Evolutionary conservation across 2,329 filamentous ascomycete genomes (phyloP), one percentile per base, ranked within the genome.

Genomic region (Exserohilum turcica): DNA sequence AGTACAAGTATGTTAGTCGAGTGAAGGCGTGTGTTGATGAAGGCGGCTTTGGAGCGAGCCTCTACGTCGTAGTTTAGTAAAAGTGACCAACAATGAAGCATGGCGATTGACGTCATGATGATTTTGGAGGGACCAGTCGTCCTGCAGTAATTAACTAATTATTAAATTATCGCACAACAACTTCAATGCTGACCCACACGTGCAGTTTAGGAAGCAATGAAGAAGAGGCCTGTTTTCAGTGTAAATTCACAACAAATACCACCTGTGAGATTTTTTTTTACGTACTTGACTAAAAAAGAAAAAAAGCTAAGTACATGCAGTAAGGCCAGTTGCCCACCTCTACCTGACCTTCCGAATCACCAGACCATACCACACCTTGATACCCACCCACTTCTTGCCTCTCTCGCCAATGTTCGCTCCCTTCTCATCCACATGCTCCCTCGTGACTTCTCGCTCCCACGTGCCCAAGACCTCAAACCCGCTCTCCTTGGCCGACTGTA

Each of bases 401-500:
- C 73, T 69, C 39, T 64, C 54, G 5, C 73, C 67, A 6, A 76
- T 70, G 16, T 48, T 40, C 2, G 12, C 21, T 3, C 6, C 42
- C 2, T 66, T 69, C 6, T 43, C 56, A 48, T 65, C 51, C 10
- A 76, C 50, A 64, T 76, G 72, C 36, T 43, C 54, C 56, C 54
- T 61, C 39, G 45, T 56, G 31, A 78, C 58, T 15, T 27, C 58
- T 42, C 70, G 66, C 62, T 77, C 75, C 51, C 39, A 55, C 0
- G 62, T 52, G 8, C 19, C 40, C 31, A 71, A 2, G 7, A 74
- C 54, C 40, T 72, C 67, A 42, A 77, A 63, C 10, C 74, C 75
- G 1, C 32, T 58, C 18, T 47, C 36, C 48, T 24, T 35, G 5
- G 84, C 85, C 48, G 76, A 82, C 2, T 65, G 69, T n/a, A 84